Evolutionary conservation across 768 basidiomycete genomes (phyloP), one percentile per base, ranked within the genome.

Genomic region (Macrolepiota fuliginosa): DNA sequence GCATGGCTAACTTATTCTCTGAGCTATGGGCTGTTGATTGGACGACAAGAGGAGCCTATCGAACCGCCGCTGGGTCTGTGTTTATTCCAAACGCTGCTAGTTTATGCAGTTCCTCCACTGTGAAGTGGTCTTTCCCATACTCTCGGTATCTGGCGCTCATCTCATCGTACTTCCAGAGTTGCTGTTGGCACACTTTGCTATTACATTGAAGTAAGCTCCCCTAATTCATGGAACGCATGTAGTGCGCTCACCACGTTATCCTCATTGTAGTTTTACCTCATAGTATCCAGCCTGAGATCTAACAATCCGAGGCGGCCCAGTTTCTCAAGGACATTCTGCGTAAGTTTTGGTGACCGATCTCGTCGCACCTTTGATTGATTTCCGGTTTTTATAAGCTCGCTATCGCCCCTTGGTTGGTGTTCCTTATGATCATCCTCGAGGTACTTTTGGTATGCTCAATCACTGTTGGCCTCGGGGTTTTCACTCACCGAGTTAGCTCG

Each of bases 361-460:
- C 11, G 47, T 49, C 47, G 3, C 22, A 13, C 13, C 19, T 9
- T 25, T 49, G 13, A 49, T 49, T 19, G 42, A 45, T 45, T n/a
- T 15, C 15, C 29, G 7, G 29, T 45, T 45, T 15, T n/a, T 49
- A 22, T 49, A 11, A 62, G 61, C 45, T 62, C 4, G 45, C 47
- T n/a, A 29, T 55, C n/a, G 19, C 40, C 17, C 61, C 61, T 5
- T 62, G 61, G 61, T 32, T 55, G 19, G 15, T 62, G n/a, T 62
- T 62, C 29, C 25, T 62, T n/a, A 40, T 29, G 24, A 39, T 62
- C 17, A 47, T 62, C 24, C n/a, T 55, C 15, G 61, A 62, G 53
- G 37, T 56, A 17, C 45, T 62, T 12, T 12, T 62, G 47, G 61
- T 62, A 55, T 17, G 54, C 9, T 19, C 36, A 4, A n/a, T 39